Conservation (phyloP, 345 rosid species). For the Cardamine chenopodiifolia region DNA sequence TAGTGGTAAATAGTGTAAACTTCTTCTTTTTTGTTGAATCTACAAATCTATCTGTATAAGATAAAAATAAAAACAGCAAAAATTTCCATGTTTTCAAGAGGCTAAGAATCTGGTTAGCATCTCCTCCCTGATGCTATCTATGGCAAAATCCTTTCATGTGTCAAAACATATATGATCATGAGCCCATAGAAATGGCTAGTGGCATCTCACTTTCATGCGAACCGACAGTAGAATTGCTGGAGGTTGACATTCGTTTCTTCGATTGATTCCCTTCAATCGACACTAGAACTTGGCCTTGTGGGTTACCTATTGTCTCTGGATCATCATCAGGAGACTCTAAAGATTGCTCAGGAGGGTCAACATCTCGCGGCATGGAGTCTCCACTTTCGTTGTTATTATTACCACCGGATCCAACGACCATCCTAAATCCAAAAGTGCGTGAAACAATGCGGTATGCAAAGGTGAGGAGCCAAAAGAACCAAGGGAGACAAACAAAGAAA, state of each 20-base stretch:
- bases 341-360: conserved; percentile 26
- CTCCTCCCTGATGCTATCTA: conserved; percentile 21
- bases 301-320: conserved; percentile 25
- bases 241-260: conserved; percentile 42
- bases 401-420: conserved; percentile 45
- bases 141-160: conserved; percentile 1
- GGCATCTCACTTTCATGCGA: conserved; percentile 52
- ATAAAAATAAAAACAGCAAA: conserved; percentile 27
- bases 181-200: conserved; percentile 46
- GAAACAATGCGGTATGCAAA: conserved; percentile 65
- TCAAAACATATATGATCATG: conserved; percentile 30
- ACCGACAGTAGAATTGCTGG: conserved; percentile 35
- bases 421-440: conserved; percentile 60
- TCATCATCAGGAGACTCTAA: conserved; percentile 29
- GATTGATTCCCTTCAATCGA: conserved; percentile 36
- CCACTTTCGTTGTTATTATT: background rate
- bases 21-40: conserved; percentile 22
- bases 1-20: conserved; percentile 15
- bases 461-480: conserved; percentile 75
- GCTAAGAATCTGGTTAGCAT: conserved; percentile 27
- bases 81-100: conserved; percentile 8
- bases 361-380: conserved; percentile 3
- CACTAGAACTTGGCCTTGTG: conserved; percentile 38
- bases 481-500: conserved; percentile 69
- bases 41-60: conserved; percentile 41